These are phyloP conservation scores for Wickerhamomyces tratensis DNA, from an alignment of 805 yeast species.

Conservation along the genomic window DNA sequence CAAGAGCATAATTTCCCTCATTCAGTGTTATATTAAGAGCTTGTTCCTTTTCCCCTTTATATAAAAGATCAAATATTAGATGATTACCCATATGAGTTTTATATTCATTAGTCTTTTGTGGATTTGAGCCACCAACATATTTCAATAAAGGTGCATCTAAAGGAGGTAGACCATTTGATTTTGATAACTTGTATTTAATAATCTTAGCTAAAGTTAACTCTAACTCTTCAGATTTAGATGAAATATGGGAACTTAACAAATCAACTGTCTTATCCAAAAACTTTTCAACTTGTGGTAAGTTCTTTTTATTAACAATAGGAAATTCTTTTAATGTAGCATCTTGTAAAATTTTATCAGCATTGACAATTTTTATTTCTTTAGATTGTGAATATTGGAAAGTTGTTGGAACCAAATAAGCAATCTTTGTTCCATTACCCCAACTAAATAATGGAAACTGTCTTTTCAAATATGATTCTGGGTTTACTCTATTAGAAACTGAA, in stretches of 20 bases:
- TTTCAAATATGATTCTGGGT: conserved; percentile 5
- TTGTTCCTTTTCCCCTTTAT: conserved; percentile 55
- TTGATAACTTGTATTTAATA: conserved; percentile 14
- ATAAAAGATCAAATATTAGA: conserved; percentile 9
- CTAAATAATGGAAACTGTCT: conserved; percentile 72
- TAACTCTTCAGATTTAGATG: conserved; percentile 50
- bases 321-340: conserved; percentile 23
- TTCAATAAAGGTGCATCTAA: too few species aligned
- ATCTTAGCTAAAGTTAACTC: conserved; percentile 51
- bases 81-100: conserved; percentile 9
- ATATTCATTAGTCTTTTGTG: conserved; percentile 22
- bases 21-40: conserved; percentile 58
- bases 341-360: conserved; percentile 22
- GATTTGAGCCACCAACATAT: too few species aligned
- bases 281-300: conserved; percentile 16
- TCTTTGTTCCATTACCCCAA: conserved; percentile 44
- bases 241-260: conserved; percentile 1
- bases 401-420: conserved; percentile 36
- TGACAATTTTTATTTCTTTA: conserved; percentile 27
- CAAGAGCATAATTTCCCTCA: conserved; percentile 67
- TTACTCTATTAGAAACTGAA: too few species aligned
- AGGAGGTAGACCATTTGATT: background rate
- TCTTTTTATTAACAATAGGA: conserved; percentile 22
- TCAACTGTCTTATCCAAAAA: conserved; percentile 15
- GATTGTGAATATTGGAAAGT: conserved; percentile 23